A percentile compares a stretch with the other conserved stretches of the same genome.
Evolutionary conservation across 2,329 filamentous ascomycete species (phyloP).

Genomic region (Dothidotthia symphoricarpi): DNA sequence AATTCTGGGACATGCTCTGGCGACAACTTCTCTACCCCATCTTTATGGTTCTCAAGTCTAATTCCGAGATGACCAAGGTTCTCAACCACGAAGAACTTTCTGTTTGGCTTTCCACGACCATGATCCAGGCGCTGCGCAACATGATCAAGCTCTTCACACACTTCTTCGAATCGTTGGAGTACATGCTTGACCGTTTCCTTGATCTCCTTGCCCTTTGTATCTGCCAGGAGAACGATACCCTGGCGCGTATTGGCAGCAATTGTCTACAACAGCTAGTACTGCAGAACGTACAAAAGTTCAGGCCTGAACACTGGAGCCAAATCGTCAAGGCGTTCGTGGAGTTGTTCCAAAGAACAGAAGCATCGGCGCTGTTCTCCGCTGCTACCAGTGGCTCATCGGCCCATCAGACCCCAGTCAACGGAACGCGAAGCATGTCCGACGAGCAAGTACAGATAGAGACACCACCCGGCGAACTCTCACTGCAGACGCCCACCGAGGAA

Average conservation of each 20-base stretch:
- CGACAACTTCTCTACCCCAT: slow-evolving; percentile 95
- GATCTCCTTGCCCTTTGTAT: slow-evolving; percentile 94
- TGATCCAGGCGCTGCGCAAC: slow-evolving; percentile 97
- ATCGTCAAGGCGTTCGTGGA: slow-evolving; percentile 96
- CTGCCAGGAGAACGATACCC: slow-evolving; percentile 98
- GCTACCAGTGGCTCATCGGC: slow-evolving; percentile 51
- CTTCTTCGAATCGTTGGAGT: slow-evolving; percentile 93
- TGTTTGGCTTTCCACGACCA: slow-evolving; percentile 97
- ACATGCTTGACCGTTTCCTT: slow-evolving; percentile 97
- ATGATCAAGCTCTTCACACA: slow-evolving; percentile 99
- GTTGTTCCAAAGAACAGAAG: slow-evolving; percentile 90
- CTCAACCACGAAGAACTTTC: slow-evolving; percentile 95
- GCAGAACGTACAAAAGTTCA: slow-evolving; percentile 94
- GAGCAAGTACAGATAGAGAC: slow-evolving; percentile 45
- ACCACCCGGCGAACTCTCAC: slow-evolving; percentile 34
- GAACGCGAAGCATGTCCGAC: slow-evolving; percentile 39
- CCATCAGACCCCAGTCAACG: slow-evolving; percentile 51
- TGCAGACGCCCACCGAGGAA: slow-evolving; percentile 35
- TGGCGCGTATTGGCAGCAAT: slow-evolving; percentile 96
- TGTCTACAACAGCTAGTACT: slow-evolving; percentile 95
- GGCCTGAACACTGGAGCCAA: slow-evolving; percentile 82
- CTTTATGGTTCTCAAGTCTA: slow-evolving; percentile 95
- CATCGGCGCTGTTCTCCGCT: slow-evolving; percentile 93
- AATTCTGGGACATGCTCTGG: slow-evolving; percentile 99
- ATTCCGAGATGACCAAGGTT: slow-evolving; percentile 93